Evolutionary conservation across 768 basidiomycete species (phyloP).

Genomic region (Amanita inopinata): DNA sequence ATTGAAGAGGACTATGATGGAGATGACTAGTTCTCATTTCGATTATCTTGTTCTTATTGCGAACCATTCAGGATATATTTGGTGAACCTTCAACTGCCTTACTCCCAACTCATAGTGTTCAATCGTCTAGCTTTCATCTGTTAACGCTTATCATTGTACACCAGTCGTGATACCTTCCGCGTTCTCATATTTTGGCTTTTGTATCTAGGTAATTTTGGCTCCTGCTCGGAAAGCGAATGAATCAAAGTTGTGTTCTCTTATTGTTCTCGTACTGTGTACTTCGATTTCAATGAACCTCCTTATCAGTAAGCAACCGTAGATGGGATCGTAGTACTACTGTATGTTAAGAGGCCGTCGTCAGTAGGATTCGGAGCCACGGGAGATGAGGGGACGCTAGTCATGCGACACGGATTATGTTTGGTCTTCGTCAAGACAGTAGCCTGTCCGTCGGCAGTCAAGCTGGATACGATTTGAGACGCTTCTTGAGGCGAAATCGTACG

Average conservation of each 20-base stretch:
- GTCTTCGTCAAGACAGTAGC: conserved; percentile 1
- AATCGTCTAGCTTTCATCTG: not conserved
- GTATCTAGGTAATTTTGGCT: not conserved
- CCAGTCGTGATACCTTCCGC: not conserved
- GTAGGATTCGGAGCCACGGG: too few species aligned
- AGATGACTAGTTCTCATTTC: not conserved
- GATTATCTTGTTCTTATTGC: too few species aligned
- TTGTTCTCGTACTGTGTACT: not conserved
- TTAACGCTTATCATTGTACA: not conserved
- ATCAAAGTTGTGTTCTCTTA: not conserved
- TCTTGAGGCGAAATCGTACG: conserved; percentile 33
- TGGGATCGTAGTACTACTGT: too few species aligned
- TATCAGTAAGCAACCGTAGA: too few species aligned
- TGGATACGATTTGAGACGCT: conserved; percentile 31
- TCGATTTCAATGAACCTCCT: not conserved
- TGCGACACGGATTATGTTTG: too few species aligned
- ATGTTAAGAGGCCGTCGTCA: too few species aligned
- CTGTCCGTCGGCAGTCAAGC: conserved; percentile 21
- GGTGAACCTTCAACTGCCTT: too few species aligned
- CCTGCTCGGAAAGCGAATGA: too few species aligned
- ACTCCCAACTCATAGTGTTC: too few species aligned
- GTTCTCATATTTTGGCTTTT: not conserved
- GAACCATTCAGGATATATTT: too few species aligned
- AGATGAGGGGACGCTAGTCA: too few species aligned
- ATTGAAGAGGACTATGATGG: conserved; percentile 27